Percentiles rank a stretch among this genome's conserved stretches.
phyloP scores from a whole-genome alignment of 805 yeast genomes.

The Millerozyma acaciae region DNA sequence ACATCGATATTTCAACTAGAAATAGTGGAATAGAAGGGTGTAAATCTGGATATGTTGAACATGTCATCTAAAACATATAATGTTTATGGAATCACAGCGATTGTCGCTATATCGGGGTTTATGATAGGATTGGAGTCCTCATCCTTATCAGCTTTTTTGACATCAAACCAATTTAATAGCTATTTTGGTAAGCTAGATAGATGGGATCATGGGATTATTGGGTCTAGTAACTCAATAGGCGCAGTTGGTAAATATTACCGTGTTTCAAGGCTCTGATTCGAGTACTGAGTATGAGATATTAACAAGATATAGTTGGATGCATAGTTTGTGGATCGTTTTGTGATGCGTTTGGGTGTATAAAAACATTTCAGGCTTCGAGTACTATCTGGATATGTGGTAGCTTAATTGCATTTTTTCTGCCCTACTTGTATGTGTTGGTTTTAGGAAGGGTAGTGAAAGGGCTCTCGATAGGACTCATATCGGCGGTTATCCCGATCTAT shows the following conservation, averaged over 20 bases:
- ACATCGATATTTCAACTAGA: background rate
- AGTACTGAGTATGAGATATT: constrained; percentile 7
- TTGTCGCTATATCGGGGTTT: constrained; percentile 24
- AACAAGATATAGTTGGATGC: constrained; percentile 25
- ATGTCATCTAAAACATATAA: constrained; percentile 15
- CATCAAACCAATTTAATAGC: constrained; percentile 13
- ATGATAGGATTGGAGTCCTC: constrained; percentile 26
- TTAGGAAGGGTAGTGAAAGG: constrained; percentile 30
- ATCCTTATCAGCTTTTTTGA: constrained; percentile 18
- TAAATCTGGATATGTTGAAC: background rate
- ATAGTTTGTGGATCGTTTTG: constrained; percentile 25
- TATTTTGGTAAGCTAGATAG: constrained; percentile 17
- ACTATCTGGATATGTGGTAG: constrained; percentile 28
- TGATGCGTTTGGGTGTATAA: constrained; percentile 25
- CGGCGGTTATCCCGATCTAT: constrained; percentile 30
- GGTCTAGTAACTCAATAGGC: constrained; percentile 29
- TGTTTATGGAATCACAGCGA: constrained; percentile 12
- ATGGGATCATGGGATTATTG: constrained; percentile 22
- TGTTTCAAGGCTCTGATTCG: background rate
- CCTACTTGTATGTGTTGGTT: constrained; percentile 20
- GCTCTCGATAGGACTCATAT: constrained; percentile 25
- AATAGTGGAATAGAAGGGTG: background rate
- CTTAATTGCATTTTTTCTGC: constrained; percentile 20
- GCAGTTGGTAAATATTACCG: constrained; percentile 25
- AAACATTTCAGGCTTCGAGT: constrained; percentile 19